Evolutionary conservation across 73 alveolate species (phyloP), one percentile per base, ranked within the genome.

Genomic region (Paramecium primaurelia): DNA sequence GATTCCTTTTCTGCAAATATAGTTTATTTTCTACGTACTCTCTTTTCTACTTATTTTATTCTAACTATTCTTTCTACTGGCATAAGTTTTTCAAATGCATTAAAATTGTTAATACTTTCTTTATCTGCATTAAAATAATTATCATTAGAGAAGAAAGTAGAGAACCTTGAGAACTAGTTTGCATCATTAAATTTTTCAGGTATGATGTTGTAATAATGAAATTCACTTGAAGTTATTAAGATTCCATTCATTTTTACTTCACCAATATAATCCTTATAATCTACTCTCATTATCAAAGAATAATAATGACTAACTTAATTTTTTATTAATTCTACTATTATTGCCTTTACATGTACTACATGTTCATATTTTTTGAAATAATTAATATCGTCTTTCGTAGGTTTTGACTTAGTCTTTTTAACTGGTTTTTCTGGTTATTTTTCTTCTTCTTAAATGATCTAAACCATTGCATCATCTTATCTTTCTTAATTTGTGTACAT

Each of bases 81-180:
- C 8, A 75, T n/a, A 4, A 75, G 59, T 20, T 37, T 37, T 11
- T 75, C 88, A 75, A 75, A 75, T n/a, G 42, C 22, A 37, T 34
- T 75, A 32, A 45, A 30, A 75, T 40, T 75, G 25, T 75, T 75
- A 34, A 22, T 38, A 16, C 36, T 37, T 4, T 75, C 88, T n/a
- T 22, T 26, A 75, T 75, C 59, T 36, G 58, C 68, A 40, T 75
- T 75, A 37, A 75, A 75, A 75, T 75, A 75, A n/a, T 34, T 75
- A n/a, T 75, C 88, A 34, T 37, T 34, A 4, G 88, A 22, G 40
- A 75, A 75, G 34, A 75, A 75, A 4, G 88, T 37, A 9, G 38
- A 75, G 8, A 37, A 30, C 16, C 88, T 75, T 4, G 88, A 68
- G 12, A 1, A 68, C 1, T 68, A 28, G 6, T 28, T 32, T 68